These are phyloP conservation scores for Trichosanthes cucumerina DNA, from an alignment of 306 rosid genomes.

Conservation along the genomic window DNA sequence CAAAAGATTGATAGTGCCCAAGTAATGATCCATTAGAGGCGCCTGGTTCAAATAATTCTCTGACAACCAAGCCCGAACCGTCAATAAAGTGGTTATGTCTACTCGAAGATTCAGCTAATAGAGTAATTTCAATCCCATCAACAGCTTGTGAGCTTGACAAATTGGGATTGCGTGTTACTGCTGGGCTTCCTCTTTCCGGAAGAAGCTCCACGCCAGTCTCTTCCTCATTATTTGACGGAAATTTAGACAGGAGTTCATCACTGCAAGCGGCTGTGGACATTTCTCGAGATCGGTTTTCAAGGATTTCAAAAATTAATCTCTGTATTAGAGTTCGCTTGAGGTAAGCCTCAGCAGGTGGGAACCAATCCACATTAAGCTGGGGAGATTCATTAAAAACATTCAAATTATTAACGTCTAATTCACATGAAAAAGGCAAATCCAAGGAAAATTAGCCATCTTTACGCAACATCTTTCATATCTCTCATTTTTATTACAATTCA, in stretches of 20 bases:
- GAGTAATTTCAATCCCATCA: conserved; percentile 66
- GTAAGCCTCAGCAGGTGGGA: conserved; percentile 80
- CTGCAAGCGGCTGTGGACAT: conserved; percentile 37
- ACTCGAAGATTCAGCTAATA: conserved; percentile 53
- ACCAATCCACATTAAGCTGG: conserved; percentile 86
- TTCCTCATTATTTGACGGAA: conserved; percentile 28
- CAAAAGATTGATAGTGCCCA: conserved; percentile 48
- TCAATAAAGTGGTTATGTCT: conserved; percentile 39
- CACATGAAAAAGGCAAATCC: background rate
- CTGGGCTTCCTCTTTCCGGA: conserved; percentile 30
- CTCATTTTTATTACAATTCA: background rate
- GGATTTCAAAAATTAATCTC: conserved; percentile 64
- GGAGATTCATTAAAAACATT: conserved; percentile 10
- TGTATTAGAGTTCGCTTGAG: conserved; percentile 83
- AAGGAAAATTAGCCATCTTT: background rate
- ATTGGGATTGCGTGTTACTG: conserved; percentile 24
- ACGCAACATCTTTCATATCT: background rate
- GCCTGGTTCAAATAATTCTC: conserved; percentile 66
- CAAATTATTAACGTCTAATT: conserved; percentile 2
- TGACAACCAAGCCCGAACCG: conserved; percentile 65
- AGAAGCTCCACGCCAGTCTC: conserved; percentile 25
- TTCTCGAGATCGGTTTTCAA: conserved; percentile 39
- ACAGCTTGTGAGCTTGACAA: conserved; percentile 34
- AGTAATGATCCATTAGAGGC: conserved; percentile 40
- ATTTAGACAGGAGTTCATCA: conserved; percentile 27